Evolutionary conservation across 306 rosid genomes (phyloP).

Genomic region (Lathyrus sativus): DNA sequence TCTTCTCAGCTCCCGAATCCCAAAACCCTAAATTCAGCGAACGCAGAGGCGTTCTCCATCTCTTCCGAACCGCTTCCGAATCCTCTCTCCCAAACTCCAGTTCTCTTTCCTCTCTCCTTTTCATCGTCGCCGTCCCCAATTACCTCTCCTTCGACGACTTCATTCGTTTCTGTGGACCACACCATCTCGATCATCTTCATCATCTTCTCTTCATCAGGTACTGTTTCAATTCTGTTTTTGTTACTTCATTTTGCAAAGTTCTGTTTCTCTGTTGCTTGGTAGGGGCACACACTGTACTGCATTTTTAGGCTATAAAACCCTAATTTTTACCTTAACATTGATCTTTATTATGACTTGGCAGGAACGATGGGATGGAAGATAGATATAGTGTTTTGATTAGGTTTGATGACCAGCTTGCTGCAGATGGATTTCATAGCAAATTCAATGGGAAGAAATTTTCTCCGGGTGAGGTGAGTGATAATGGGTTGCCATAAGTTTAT

Average conservation of each 20-base stretch:
- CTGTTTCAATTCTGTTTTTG: neutral
- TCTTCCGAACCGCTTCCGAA: conserved; percentile 62
- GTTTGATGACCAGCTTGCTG: conserved; percentile 50
- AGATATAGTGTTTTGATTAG: conserved; percentile 74
- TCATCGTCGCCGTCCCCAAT: conserved; percentile 88
- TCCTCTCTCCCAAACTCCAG: conserved; percentile 62
- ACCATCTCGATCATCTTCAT: conserved; percentile 57
- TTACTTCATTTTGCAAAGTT: neutral
- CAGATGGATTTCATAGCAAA: conserved; percentile 56
- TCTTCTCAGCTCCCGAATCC: conserved; percentile 40
- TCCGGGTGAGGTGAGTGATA: conserved; percentile 74
- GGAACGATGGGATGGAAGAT: conserved; percentile 90
- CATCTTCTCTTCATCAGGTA: conserved; percentile 84
- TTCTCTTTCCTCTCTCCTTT: conserved; percentile 61
- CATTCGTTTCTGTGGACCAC: conserved; percentile 66
- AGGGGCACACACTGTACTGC: neutral
- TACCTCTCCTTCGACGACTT: conserved; percentile 76
- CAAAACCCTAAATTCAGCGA: conserved; percentile 55
- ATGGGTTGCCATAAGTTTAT: conserved; percentile 1
- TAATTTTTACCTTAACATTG: neutral
- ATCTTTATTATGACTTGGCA: conserved; percentile 27
- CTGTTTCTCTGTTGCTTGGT: neutral
- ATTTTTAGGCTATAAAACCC: neutral
- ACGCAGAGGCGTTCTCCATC: conserved; percentile 74
- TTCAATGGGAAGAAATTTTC: conserved; percentile 78